These are phyloP conservation scores for Paracoccidioides lutzii DNA, from an alignment of 2,329 filamentous ascomycete genomes.

Conservation along the genomic window DNA sequence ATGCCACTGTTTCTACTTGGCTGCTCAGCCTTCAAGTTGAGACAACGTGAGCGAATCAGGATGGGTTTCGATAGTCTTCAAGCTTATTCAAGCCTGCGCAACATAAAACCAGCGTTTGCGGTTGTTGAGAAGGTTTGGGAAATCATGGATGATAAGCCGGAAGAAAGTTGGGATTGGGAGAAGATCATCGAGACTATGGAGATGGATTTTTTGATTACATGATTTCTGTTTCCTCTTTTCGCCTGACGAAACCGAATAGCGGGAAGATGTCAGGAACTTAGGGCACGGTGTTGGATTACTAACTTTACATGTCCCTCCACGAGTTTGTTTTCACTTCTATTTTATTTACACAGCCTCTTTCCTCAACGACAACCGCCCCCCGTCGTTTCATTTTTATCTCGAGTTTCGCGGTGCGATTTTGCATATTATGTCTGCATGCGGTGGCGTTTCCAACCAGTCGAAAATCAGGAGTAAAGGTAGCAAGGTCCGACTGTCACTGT, in stretches of 20 bases:
- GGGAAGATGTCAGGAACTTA: neutral
- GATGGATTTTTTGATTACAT: constrained; percentile 51
- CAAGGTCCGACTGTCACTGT: neutral
- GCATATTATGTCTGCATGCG: neutral
- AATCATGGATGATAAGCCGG: constrained; percentile 44
- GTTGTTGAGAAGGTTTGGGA: constrained; percentile 47
- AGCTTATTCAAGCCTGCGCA: constrained; percentile 44
- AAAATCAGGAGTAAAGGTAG: neutral
- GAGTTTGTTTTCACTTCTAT: neutral
- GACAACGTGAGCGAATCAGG: constrained; percentile 43
- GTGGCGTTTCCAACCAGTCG: neutral
- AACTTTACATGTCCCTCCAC: neutral
- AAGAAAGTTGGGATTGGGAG: constrained; percentile 52
- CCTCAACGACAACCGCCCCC: neutral
- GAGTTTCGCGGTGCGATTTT: neutral
- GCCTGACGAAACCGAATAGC: neutral
- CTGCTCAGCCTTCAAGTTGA: constrained; percentile 44
- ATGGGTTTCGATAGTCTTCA: constrained; percentile 43
- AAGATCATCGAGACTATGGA: constrained; percentile 45
- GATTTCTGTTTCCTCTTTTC: constrained; percentile 10
- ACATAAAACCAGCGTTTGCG: constrained; percentile 43
- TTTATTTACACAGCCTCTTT: neutral
- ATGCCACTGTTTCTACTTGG: constrained; percentile 51
- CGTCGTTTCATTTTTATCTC: neutral
- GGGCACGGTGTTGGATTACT: neutral